Evolutionary conservation across 371 early-diverging fungal species (phyloP).

Genomic region (Mortierella sp.): DNA sequence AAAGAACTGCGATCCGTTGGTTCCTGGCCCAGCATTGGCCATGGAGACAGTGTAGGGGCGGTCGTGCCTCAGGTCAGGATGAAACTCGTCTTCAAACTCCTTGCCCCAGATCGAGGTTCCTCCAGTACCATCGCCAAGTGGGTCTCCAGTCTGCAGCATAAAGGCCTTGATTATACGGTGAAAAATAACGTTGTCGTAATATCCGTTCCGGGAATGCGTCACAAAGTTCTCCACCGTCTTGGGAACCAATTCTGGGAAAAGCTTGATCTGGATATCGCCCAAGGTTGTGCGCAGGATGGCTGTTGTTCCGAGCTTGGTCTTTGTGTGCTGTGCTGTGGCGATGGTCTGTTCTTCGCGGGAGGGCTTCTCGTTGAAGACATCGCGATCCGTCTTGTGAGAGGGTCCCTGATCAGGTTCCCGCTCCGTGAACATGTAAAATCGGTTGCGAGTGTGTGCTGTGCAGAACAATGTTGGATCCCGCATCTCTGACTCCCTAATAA

Average conservation of each 20-base stretch:
- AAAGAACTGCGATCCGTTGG: conserved; percentile 98
- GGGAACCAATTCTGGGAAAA: conserved; percentile 90
- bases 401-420: conserved; percentile 85
- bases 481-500: conserved; percentile 75
- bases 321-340: conserved; percentile 75
- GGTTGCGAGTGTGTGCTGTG: conserved; percentile 91
- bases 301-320: conserved; percentile 72
- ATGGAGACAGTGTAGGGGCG: conserved; percentile 94
- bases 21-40: conserved; percentile 98
- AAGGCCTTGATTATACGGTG: conserved; percentile 94
- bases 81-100: conserved; percentile 97
- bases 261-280: conserved; percentile 89
- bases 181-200: conserved; percentile 84
- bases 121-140: conserved; percentile 95
- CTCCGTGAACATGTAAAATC: conserved; percentile 93
- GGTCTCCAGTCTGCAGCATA: conserved; percentile 93
- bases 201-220: conserved; percentile 82
- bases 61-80: conserved; percentile 84
- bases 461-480: conserved; percentile 91
- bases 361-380: conserved; percentile 98
- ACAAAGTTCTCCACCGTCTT: conserved; percentile 96
- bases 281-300: conserved; percentile 89
- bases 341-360: conserved; percentile 96
- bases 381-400: conserved; percentile 80
- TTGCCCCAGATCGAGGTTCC: conserved; percentile 95